These are phyloP conservation scores for Allomyces arbusculus DNA, from an alignment of 192 early-diverging fungal species.

Conservation along the genomic window DNA sequence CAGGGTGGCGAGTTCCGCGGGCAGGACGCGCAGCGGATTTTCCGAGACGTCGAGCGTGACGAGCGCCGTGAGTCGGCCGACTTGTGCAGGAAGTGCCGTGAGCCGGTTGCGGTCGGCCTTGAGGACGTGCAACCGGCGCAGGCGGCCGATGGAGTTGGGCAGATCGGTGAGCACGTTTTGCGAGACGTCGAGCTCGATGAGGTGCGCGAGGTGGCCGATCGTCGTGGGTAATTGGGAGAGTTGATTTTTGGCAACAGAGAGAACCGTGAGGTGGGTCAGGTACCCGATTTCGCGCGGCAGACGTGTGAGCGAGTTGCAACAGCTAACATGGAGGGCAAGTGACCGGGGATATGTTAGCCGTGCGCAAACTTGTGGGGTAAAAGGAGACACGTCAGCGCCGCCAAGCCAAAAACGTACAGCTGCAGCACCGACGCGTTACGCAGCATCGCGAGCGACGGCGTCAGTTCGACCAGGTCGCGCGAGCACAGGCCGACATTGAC, in stretches of 20 bases:
- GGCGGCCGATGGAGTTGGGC: not conserved
- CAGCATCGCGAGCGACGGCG: constrained; percentile 26
- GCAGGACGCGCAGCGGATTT: constrained; percentile 5
- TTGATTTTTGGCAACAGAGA: not conserved
- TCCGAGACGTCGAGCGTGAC: constrained; percentile 5
- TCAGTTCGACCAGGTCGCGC: constrained; percentile 12
- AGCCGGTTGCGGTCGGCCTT: constrained; percentile 3
- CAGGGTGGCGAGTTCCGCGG: not conserved
- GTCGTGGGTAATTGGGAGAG: not conserved
- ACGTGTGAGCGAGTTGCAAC: constrained; percentile 23
- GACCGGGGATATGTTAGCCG: no score
- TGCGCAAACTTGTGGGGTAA: no score
- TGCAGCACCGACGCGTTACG: constrained; percentile 19
- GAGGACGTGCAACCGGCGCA: not conserved
- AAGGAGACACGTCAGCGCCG: not conserved
- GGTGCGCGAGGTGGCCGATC: not conserved
- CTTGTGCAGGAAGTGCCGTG: constrained; percentile 2
- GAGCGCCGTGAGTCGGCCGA: constrained; percentile 3
- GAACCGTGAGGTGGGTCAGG: not conserved
- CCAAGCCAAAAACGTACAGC: constrained; percentile 15
- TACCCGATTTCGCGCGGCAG: constrained; percentile 24
- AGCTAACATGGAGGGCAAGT: constrained; percentile 10
- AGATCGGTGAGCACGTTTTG: not conserved
- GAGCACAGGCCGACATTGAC: constrained; percentile 17
- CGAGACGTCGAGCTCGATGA: not conserved